Evolutionary conservation across 495 filamentous ascomycete genomes (phyloP), one percentile per base, ranked within the genome.

Genomic region (Aspergillus nanangensis): DNA sequence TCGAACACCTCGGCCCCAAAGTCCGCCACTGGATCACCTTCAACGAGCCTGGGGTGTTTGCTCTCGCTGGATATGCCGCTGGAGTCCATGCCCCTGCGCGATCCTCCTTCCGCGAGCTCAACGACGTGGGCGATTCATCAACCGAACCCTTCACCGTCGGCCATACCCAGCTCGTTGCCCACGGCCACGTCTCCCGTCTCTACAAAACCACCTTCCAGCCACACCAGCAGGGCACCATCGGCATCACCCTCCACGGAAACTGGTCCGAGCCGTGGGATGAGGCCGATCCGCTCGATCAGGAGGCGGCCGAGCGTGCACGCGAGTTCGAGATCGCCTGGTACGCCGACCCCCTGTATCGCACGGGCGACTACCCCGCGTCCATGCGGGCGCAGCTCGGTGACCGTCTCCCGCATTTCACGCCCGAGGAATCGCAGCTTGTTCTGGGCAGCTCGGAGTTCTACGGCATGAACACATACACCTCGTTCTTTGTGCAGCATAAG

Each of bases 21-120:
- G 74, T 77, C 27, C 66, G 69, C 48, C 61, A 72, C 36, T 77
- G 74, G 74, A 75, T 77, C 19, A 77, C 72, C 1, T 67, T 72
- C 44, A 77, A 77, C 41, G 74, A 77, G 51, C 74, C 74, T 0
- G 61, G 61, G 0, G 68, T 71, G 20, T 72, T 67, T 24, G 58
- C 68, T 1, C 60, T 75, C 11, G 57, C 69, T 21, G 75, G 75
- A 0, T 78, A 77, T 39, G 72, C 71, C 5, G 70, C 65, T 0
- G 75, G 74, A 0, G 58, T 74, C 13, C 71, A 71, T 48, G 72
- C 72, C 4, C 72, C 72, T 1, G 72, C 56, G 2, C 55, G 72
- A 17, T 71, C 67, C 2, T 71, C 64, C 20, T 69, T 69, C 48
- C 52, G 69, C 2, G 66, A 67, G 2, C 67, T 67, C 53, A 73